These are phyloP conservation scores for Neocallimastix lanati DNA, from an alignment of 192 early-diverging fungal genomes.

Conservation along the genomic window DNA sequence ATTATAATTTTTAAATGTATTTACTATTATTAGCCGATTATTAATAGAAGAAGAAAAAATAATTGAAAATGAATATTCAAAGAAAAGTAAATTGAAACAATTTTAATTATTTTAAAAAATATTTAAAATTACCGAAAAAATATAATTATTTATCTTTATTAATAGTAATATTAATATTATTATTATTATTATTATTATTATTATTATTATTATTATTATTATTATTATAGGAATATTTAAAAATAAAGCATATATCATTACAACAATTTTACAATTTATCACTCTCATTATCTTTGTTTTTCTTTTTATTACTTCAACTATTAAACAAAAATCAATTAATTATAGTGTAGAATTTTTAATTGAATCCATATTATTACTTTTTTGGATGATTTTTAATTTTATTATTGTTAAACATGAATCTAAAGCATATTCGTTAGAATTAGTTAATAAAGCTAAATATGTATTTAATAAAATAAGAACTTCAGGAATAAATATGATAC, in stretches of 20 bases:
- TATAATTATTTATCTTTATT: no score
- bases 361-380: neutral
- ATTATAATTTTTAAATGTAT: neutral
- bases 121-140: no score
- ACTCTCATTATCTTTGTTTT: neutral
- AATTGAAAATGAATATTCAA: neutral
- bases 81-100: neutral
- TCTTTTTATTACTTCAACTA: neutral
- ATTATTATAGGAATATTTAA: neutral
- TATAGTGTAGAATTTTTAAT: neutral
- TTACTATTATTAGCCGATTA: no score
- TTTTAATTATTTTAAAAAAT: no score
- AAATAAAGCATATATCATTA: neutral
- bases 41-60: neutral
- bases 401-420: neutral
- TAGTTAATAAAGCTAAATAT: slow-evolving; percentile 37
- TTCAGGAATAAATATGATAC: slow-evolving; percentile 34
- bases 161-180: no score
- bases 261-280: neutral
- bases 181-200: no score
- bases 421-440: slow-evolving; percentile 17
- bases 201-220: no score
- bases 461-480: slow-evolving; percentile 40
- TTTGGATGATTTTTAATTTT: neutral
- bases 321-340: neutral